Evolutionary conservation across 495 filamentous ascomycete genomes (phyloP), one percentile per base, ranked within the genome.

Genomic region (Aspergillus wentii): DNA sequence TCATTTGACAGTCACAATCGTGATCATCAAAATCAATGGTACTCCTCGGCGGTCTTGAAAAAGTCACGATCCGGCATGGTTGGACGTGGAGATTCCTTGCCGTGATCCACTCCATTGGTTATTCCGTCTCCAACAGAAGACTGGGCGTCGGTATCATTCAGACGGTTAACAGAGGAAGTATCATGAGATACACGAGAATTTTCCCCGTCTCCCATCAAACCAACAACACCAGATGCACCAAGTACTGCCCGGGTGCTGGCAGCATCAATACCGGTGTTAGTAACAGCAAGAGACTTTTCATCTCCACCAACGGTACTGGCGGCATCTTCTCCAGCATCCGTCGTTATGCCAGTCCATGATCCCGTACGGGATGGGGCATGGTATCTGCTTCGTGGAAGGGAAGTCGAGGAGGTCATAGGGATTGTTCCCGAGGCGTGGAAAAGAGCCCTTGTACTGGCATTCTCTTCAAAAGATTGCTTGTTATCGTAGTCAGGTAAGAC

Each of bases 201-300:
- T 8, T 58, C 59, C 3, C 28, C 34, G 14, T 39, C 31, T 11
- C 33, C 43, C 3, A 59, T 16, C 1, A 36, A 14, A 17, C 49
- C 39, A 10, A 62, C 31, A 3, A 68, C 51, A 10, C 66, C 64
- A 8, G 29, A 48, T 0, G 61, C 59, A 20, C 57, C 41, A 0
- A 60, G 32, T 0, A 70, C 53, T 16, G 66, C 62, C 1, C 57
- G 58, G 6, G 57, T 70, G 38, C 66, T 70, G 6, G 55, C 64
- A 2, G 42, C 55, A 38, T 68, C 64, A 6, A 49, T 22, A 1
- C 51, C 46, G 1, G 33, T 38, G 9, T 37, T 44, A 6, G 46
- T 49, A 15, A 51, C 33, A 2, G 52, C 46, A n/a, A 59, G 35
- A 1, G 48, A 54, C 31, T 42, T 52, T 15, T 59, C 57, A 31